Base-by-base conservation (phyloP, 345 rosid species). In the Leavenworthia alabamica region DNA sequence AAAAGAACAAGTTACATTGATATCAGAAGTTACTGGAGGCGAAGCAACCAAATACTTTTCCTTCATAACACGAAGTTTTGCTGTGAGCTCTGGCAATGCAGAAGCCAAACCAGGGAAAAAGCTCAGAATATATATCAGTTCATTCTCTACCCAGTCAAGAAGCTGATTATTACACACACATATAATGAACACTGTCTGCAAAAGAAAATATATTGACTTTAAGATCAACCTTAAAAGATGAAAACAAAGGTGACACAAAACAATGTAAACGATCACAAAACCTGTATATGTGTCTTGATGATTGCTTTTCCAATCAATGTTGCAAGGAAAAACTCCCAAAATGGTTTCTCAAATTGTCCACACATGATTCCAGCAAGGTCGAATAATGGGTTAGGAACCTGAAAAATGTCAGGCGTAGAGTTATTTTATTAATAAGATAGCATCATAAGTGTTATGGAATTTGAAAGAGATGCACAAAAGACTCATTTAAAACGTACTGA, bases 341-440 rank as follows among this genome's bases (percentile, higher is more conserved):
- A 91, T 0, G 91, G 82, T 64, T 88, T 77, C 62, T 89, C 96
- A 19, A 90, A 82, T 76, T 90, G 97, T 61, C 97, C 97, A 29
- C 97, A 88, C 96, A 90, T 88, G 27, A 90, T 90, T 71, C 96
- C 96, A 61, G 97, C 97, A 66, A 91, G 98, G 80, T 91, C 98
- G 56, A 91, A 91, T 13, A 91, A 81, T 47, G 98, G 98, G 73
- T 91, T 91, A 56, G 98, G 98, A 60, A 88, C 98, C 98, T 91
- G 60, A 33, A 66, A 63, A 66, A 63, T 23, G 44, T n/a, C 28
- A 44, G 19, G 28, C 68, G 62, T 6, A 15, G 13, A 5, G 40
- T 42, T 48, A 24, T 11, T 35, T 9, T 11, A 2, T n/a, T n/a
- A n/a, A n/a, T n/a, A n/a, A n/a, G n/a, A 31, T 23, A 70, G 5